Evolutionary conservation across 2,329 filamentous ascomycete genomes (phyloP).

Genomic region (Fusarium sublunatum): DNA sequence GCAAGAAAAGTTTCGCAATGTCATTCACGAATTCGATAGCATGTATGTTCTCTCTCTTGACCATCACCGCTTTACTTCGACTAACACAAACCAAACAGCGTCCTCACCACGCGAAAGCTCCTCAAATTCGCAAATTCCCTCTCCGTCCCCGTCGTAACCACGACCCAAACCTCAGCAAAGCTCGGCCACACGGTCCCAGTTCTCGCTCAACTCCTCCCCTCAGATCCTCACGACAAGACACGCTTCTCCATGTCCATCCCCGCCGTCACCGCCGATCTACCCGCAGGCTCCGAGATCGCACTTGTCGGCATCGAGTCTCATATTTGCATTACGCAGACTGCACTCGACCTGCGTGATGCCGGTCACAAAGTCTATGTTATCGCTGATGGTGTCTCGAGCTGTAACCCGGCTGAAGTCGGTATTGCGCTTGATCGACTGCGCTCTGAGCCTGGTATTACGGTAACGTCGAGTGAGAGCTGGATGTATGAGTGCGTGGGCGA

Average conservation of each 20-base stretch:
- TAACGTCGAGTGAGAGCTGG: constrained; percentile 90
- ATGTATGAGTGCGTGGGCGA: constrained; percentile 92
- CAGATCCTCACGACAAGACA: constrained; percentile 81
- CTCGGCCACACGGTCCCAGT: constrained; percentile 84
- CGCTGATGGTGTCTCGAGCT: constrained; percentile 89
- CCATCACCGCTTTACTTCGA: constrained; percentile 2
- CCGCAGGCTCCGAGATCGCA: constrained; percentile 67
- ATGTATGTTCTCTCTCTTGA: constrained; percentile 63
- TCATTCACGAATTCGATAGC: constrained; percentile 86
- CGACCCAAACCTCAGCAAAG: constrained; percentile 83
- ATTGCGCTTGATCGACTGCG: constrained; percentile 82
- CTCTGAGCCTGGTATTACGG: constrained; percentile 74
- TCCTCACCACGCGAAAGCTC: constrained; percentile 75
- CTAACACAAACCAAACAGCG: constrained; percentile 55
- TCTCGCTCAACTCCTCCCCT: constrained; percentile 67
- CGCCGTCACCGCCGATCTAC: constrained; percentile 61
- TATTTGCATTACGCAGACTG: constrained; percentile 94
- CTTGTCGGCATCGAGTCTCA: constrained; percentile 94
- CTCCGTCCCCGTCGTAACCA: constrained; percentile 82
- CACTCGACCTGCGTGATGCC: constrained; percentile 78
- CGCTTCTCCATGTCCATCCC: constrained; percentile 89
- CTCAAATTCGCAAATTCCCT: constrained; percentile 73
- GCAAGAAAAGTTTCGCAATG: constrained; percentile 89
- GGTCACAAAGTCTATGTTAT: constrained; percentile 88
- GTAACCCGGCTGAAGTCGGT: constrained; percentile 82